Base-by-base conservation (phyloP, 1,139 yeast species). In the Candida sp. region DNA sequence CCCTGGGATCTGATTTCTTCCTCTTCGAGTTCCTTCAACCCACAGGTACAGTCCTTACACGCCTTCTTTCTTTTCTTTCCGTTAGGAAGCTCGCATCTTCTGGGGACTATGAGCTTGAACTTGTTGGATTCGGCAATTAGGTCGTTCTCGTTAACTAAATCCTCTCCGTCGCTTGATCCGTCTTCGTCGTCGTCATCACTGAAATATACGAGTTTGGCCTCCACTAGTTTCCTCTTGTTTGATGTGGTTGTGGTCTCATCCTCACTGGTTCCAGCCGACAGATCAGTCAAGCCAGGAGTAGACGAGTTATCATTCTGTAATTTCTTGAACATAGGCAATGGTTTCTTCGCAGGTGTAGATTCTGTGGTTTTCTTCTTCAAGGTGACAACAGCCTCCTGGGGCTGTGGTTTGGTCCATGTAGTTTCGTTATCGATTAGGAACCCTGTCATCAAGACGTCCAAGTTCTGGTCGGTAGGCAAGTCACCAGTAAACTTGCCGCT, bases 31-130 rank as follows among this genome's bases (percentile, higher is more conserved):
- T 94, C 99, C 60, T 88, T 91, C 58, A 94, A 79, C 6, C 99
- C 99, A 76, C 99, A 96, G 0, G 98, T 88, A 69, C 99, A 96
- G 70, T 94, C 98, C 71, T 92, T 94, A 75, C 99, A 96, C 0
- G 99, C 96, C 69, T 81, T 88, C 73, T 89, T 84, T 70, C 93
- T 80, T 65, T 80, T 83, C 51, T 84, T 82, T 17, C 94, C 93
- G 41, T 69, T 72, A 31, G 80, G 75, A 54, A 73, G 64, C 56
- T 75, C 80, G 63, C 86, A 82, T 56, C 74, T 71, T 53, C 73
- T 69, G 12, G 86, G 86, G 11, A 77, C 67, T 38, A 80, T 71
- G 47, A 80, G 63, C 49, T 66, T 67, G 47, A 75, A 67, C 28
- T 65, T 65, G 17, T 55, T 53, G 4, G 66, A 52, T 17, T 68